Base-by-base conservation (phyloP, 306 rosid species). In the Sesbania bispinosa region DNA sequence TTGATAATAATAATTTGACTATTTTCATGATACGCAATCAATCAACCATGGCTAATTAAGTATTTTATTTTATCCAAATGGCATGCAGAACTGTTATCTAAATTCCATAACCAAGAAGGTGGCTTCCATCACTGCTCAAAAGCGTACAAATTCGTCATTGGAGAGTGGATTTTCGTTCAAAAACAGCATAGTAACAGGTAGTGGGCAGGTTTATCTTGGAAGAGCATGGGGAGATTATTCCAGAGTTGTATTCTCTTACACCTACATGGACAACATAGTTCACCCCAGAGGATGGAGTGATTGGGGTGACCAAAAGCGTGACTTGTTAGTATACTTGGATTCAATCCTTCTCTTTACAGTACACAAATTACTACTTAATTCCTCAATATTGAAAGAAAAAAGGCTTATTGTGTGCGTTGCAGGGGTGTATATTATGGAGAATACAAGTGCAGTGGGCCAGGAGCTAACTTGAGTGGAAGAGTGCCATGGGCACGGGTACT, bases 221-320 rank as follows among this genome's bases (percentile, higher is more conserved):
- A 83, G 97, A 69, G 92, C 97, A 4, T 90, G 96, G 96, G 90
- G 90, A 8, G 89, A 90, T 60, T 88, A 86, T 75, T 90, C 92
- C 2, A 81, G 86, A 67, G 96, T 90, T 54, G 86, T 90, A 15
- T 90, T 85, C 74, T 88, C 88, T 30, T 86, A 57, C 85, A 82
- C 92, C n/a, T 88, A 35, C 77, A 73, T 90, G 92, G 90, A 90
- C 73, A 81, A 76, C 11, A 60, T 74, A 55, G 92, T 88, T 55
- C 72, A 73, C 42, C 77, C 89, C 26, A 75, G 79, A 69, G 97
- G 96, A 14, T 90, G 92, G 96, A 85, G 82, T 14, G 97, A 88
- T 48, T 88, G 96, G 96, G 85, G 88, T 30, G 71, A 82, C 72
- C 85, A 38, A 54, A 88, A 82, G 18, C 89, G 88, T 14, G 86